Base-by-base conservation (phyloP, 306 rosid species). In the Ziziphus jujuba region DNA sequence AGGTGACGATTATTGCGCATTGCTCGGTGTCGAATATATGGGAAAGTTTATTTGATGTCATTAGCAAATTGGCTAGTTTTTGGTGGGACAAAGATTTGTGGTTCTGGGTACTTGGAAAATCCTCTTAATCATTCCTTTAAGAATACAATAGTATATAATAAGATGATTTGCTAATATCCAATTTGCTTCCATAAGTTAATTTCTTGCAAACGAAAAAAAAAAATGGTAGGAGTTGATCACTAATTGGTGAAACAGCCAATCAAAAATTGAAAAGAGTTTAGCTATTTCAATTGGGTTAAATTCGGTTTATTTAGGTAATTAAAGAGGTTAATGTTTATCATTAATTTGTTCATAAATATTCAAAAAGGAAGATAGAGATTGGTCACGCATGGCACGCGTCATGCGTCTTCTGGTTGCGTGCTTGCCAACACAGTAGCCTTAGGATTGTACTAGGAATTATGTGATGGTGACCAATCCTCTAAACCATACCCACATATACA, bases 1-100 rank as follows among this genome's bases (percentile, higher is more conserved):
- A 69, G 69, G 59, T 66, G 80, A 64, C 48, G 65, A 75, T 78
- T 61, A n/a, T 53, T 19, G 76, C 69, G 61, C 70, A 72, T 72
- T 70, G 78, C 63, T 28, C 69, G 57, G 28, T 74, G 62, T 59
- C 66, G 55, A 65, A 20, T 72, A 40, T 69, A 12, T 66, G 74
- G 66, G 50, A 60, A 65, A 56, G 45, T 36, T 1, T 28, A 76
- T 61, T 68, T 68, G 63, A 56, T 74, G 81, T 76, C 79, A 47
- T 72, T 67, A 52, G 61, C 63, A 49, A 63, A 73, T 79, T 79
- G 65, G 77, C 21, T 64, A 59, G 55, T 72, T 61, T 61, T 62
- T 58, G 75, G 72, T 71, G 64, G 69, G 35, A 49, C 67, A 40
- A 7, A 33, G 20, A 24, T 23, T 73, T 58, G 77, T 70, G 83